phyloP scores from a whole-genome alignment of 78 protist species.

The Dictyostelium firmibasis region DNA sequence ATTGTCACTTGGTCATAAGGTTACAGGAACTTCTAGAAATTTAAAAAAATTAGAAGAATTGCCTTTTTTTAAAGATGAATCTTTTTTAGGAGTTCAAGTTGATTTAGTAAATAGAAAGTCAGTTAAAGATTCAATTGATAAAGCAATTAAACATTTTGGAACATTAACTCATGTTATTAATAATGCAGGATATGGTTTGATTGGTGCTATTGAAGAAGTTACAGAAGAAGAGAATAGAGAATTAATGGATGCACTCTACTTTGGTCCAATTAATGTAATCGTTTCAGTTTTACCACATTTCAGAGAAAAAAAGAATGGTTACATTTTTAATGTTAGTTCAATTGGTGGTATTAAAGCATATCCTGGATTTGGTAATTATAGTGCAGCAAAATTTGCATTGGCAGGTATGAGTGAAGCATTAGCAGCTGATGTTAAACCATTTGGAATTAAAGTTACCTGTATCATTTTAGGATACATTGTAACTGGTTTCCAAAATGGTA shows the following conservation, averaged over 20 bases:
- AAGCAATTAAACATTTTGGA: conserved; percentile 12
- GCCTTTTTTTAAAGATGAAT: neutral
- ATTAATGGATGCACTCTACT: neutral
- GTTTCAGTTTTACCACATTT: neutral
- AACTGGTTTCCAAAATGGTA: neutral
- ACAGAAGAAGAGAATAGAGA: neutral
- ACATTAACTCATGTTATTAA: conserved; percentile 14
- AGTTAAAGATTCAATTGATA: conserved; percentile 3
- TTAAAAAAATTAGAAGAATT: neutral
- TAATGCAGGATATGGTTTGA: conserved; percentile 6
- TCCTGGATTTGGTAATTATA: neutral
- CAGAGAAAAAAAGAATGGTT: neutral
- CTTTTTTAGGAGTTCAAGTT: conserved; percentile 14
- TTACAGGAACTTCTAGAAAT: conserved; percentile 12
- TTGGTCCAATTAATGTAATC: conserved; percentile 19
- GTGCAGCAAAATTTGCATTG: conserved; percentile 16
- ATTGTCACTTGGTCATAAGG: neutral
- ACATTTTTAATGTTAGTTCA: conserved; percentile 14
- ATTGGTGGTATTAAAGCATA: neutral
- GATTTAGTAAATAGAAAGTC: neutral
- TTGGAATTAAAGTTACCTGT: conserved; percentile 3
- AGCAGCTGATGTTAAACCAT: neutral
- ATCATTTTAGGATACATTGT: neutral
- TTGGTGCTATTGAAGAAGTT: neutral
- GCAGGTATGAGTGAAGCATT: neutral